Percentiles rank a stretch among this genome's conserved stretches.
Evolutionary conservation across 495 filamentous ascomycete species (phyloP).

Genomic region (Ascobolus immersus): DNA sequence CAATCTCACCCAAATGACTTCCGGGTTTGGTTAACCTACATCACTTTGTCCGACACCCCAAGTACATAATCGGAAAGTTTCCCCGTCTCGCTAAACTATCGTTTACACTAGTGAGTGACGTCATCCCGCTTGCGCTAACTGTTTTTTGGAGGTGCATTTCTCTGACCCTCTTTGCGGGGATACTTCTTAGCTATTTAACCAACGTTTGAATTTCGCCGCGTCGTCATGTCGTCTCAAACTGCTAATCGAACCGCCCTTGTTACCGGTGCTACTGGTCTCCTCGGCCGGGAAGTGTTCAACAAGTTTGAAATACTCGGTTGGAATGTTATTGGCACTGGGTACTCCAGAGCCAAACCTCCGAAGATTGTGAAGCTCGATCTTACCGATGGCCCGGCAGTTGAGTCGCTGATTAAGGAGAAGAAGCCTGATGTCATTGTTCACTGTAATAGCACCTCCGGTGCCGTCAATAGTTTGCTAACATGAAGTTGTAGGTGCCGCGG

Average conservation of each 20-base stretch:
- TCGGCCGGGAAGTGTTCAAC: slow-evolving; percentile 57
- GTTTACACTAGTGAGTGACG: too few species aligned
- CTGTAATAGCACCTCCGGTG: slow-evolving; percentile 19
- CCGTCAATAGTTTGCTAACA: background rate
- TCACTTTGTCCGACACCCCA: too few species aligned
- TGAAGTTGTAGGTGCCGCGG: slow-evolving; percentile 44
- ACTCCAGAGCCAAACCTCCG: slow-evolving; percentile 43
- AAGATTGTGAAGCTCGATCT: slow-evolving; percentile 56
- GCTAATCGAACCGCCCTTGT: slow-evolving; percentile 37
- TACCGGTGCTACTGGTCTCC: slow-evolving; percentile 63
- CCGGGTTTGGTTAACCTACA: too few species aligned
- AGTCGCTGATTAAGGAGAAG: slow-evolving; percentile 30
- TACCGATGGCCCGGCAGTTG: slow-evolving; percentile 32
- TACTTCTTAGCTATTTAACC: too few species aligned
- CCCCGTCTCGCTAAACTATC: too few species aligned
- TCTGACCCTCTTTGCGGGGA: too few species aligned
- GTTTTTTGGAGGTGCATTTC: too few species aligned
- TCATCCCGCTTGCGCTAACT: too few species aligned
- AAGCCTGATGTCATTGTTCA: slow-evolving; percentile 69
- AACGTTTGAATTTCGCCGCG: too few species aligned
- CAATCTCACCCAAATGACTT: too few species aligned
- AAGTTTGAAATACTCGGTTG: slow-evolving; percentile 45
- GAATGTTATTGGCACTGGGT: slow-evolving; percentile 60
- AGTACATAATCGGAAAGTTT: too few species aligned
- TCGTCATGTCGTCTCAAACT: too few species aligned